Base-by-base conservation (phyloP, 331 rosid genomes). In the Saraca asoca region DNA sequence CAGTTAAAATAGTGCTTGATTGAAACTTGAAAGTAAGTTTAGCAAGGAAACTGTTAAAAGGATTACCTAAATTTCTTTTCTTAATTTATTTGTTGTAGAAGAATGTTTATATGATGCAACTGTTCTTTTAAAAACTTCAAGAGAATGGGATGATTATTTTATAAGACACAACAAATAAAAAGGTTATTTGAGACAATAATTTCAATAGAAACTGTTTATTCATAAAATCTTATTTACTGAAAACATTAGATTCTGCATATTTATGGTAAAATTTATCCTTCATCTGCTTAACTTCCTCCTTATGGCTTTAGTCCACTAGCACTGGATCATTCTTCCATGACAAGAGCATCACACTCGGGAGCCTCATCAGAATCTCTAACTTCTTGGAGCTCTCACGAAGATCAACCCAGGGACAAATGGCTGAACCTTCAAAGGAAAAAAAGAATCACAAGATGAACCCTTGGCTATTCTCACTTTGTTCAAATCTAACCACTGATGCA, bases 311-410 rank as follows among this genome's bases (percentile, higher is more conserved):
- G 72, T 56, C 19, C 75, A 88, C 90, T 82, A 24, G 88, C 35
- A 77, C 84, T 29, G 87, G 69, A 46, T 82, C 93, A 19, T 78
- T 82, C 71, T 78, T 78, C 81, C 85, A 60, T 68, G 80, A 76
- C 51, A 86, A 73, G 41, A 82, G 81, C 85, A 84, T 82, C 48
- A 82, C 93, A 50, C 85, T 80, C 10, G 96, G 93, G 31, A 84
- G 63, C 73, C 87, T 88, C 58, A 80, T 82, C 53, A 90, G 90
- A 9, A 77, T 69, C 51, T 83, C 90, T 5, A 68, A 68, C 85
- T 69, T 80, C 65, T 37, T 86, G 13, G 82, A 82, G 34, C 70
- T 78, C 13, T 80, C 96, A 9, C 44, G 79, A 69, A 76, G 87
- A 82, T 80, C 89, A 9, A 67, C 67, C 4, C 74, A 76, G 64